phyloP scores from a whole-genome alignment of 345 rosid genomes.

The Pistacia integerrima region DNA sequence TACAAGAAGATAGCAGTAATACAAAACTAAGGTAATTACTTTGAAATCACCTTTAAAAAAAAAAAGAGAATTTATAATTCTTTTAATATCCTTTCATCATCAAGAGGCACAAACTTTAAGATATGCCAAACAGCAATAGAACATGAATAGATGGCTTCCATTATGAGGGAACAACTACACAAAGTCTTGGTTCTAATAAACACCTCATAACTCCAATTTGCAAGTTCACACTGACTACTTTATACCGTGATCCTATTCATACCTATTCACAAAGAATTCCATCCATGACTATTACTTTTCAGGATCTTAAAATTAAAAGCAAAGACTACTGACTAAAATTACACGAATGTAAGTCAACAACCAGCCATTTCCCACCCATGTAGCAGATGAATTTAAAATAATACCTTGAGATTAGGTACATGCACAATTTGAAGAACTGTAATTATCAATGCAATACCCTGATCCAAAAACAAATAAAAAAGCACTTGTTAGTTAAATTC shows the following conservation, averaged over 20 bases:
- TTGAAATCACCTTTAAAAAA: neutral
- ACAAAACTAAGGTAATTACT: neutral
- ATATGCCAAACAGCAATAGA: neutral
- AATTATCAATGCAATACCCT: slow-evolving; percentile 96
- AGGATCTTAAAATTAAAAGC: neutral
- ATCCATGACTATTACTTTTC: neutral
- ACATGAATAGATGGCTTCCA: neutral
- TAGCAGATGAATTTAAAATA: slow-evolving; percentile 6
- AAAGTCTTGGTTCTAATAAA: neutral
- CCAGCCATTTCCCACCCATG: neutral
- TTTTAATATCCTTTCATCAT: neutral
- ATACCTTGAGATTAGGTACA: slow-evolving; percentile 96
- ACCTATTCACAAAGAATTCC: neutral
- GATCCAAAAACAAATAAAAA: slow-evolving; percentile 29
- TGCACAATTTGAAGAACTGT: slow-evolving; percentile 95
- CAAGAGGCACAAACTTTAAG: neutral
- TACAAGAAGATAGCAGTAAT: neutral
- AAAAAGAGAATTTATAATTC: neutral
- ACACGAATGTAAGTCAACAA: neutral
- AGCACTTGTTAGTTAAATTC: slow-evolving; percentile 13
- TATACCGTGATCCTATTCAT: neutral
- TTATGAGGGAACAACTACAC: neutral
- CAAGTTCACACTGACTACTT: neutral
- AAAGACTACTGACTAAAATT: neutral
- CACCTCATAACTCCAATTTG: neutral